A percentile compares a stretch with the other conserved stretches of the same genome.
phyloP scores from a whole-genome alignment of 2,329 filamentous ascomycete genomes.

The Diplodia seriata region DNA sequence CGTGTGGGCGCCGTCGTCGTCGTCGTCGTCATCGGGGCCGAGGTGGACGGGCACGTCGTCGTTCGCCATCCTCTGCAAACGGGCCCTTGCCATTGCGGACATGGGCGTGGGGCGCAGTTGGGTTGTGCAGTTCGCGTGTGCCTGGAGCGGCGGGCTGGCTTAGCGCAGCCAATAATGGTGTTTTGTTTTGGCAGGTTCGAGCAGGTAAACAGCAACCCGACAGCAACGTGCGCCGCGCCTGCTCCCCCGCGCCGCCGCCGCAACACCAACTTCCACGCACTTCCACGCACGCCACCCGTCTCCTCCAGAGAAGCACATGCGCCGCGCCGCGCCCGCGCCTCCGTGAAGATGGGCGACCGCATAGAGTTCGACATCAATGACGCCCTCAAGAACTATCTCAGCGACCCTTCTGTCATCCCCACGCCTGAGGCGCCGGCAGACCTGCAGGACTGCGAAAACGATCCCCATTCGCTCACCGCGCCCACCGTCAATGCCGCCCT shows the following conservation, averaged over 20 bases:
- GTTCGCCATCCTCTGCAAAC: conserved; percentile 9
- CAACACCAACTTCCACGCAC: conserved; percentile 37
- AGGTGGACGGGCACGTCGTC: neutral
- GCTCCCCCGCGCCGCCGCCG: conserved; percentile 33
- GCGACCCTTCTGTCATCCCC: conserved; percentile 81
- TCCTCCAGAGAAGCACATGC: conserved; percentile 35
- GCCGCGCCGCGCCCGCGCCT: conserved; percentile 34
- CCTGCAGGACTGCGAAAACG: conserved; percentile 89
- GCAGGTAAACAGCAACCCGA: conserved; percentile 24
- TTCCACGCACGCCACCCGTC: conserved; percentile 36
- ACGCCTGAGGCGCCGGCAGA: conserved; percentile 85
- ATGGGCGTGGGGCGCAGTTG: neutral
- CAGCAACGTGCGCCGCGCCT: neutral
- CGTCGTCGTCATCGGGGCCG: neutral
- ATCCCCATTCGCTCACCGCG: conserved; percentile 81
- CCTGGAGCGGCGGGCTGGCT: neutral
- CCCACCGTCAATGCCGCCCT: conserved; percentile 82
- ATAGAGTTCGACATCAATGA: conserved; percentile 95
- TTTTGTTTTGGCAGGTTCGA: conserved; percentile 15
- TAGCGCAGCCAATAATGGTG: conserved; percentile 4
- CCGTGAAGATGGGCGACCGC: conserved; percentile 66
- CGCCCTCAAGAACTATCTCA: conserved; percentile 95
- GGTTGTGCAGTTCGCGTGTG: neutral
- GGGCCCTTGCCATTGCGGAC: conserved; percentile 20
- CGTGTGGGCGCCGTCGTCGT: conserved; percentile 37